A percentile compares a stretch with the other conserved stretches of the same genome.
These are phyloP conservation scores for Mycena vitilis DNA, from an alignment of 768 basidiomycete genomes.

Conservation along the genomic window DNA sequence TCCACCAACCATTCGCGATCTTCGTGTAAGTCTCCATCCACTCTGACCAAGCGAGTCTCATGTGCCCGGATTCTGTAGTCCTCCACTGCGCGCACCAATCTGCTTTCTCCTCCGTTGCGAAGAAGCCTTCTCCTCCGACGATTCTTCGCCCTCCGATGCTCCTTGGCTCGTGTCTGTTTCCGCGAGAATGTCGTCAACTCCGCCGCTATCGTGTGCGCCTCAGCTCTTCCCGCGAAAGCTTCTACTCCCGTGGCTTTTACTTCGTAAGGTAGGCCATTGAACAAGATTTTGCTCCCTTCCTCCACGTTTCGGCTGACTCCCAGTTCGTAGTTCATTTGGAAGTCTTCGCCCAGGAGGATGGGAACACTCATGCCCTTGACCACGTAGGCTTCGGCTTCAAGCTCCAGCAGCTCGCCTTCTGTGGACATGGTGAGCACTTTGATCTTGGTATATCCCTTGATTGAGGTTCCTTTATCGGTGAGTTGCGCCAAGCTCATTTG, in stretches of 20 bases:
- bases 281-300: not conserved
- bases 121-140: not conserved
- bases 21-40: not conserved
- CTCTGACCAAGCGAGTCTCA: no score
- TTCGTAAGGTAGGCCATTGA: not conserved
- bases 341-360: not conserved
- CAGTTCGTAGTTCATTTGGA: not conserved
- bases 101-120: not conserved
- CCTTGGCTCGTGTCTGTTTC: no score
- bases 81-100: not conserved
- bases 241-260: not conserved
- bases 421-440: not conserved
- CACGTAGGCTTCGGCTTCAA: not conserved
- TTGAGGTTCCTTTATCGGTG: not conserved
- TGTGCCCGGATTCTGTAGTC: no score
- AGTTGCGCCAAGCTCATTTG: not conserved
- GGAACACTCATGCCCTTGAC: not conserved
- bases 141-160: not conserved
- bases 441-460: not conserved
- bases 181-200: not conserved
- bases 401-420: not conserved
- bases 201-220: not conserved
- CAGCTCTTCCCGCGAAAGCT: not conserved
- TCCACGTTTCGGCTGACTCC: not conserved
- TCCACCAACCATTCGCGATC: not conserved